phyloP scores from a whole-genome alignment of 2,329 filamentous ascomycete species.

The Dactylellina drechsleri region DNA sequence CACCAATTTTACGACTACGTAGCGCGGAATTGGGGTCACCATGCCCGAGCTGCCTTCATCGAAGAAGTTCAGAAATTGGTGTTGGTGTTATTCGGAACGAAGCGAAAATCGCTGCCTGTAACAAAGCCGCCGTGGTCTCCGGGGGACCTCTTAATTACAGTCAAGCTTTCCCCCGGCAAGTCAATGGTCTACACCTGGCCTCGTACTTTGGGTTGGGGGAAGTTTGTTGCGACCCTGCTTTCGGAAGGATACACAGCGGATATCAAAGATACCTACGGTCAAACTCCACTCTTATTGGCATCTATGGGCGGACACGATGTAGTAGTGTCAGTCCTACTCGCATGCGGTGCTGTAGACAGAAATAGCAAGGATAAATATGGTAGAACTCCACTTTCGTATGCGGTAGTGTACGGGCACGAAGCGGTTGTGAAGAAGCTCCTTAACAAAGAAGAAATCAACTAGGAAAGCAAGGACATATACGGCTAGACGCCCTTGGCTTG shows the following conservation, averaged over 20 bases:
- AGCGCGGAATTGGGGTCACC: constrained; percentile 18
- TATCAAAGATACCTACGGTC: not conserved
- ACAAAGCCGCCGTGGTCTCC: too few species aligned
- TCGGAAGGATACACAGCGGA: not conserved
- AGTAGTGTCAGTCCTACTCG: too few species aligned
- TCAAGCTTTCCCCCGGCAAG: not conserved
- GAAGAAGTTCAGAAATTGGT: not conserved
- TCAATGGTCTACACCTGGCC: not conserved
- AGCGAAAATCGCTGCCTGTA: not conserved
- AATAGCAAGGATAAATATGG: not conserved
- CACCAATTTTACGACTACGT: constrained; percentile 20
- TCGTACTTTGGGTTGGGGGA: constrained; percentile 22
- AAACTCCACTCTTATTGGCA: too few species aligned
- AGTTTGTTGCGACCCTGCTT: not conserved
- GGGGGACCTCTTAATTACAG: not conserved
- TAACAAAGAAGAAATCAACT: not conserved
- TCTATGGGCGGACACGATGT: too few species aligned
- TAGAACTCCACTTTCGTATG: not conserved
- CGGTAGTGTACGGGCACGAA: not conserved
- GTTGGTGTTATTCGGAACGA: not conserved
- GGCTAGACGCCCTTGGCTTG: not conserved
- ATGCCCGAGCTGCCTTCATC: not conserved
- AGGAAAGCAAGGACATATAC: not conserved
- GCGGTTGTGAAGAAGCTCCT: not conserved
- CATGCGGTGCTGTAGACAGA: too few species aligned